Percentiles rank a stretch among this genome's conserved stretches.
phyloP scores from a whole-genome alignment of 2,329 filamentous ascomycete species.

The Hypoxylon sp. region DNA sequence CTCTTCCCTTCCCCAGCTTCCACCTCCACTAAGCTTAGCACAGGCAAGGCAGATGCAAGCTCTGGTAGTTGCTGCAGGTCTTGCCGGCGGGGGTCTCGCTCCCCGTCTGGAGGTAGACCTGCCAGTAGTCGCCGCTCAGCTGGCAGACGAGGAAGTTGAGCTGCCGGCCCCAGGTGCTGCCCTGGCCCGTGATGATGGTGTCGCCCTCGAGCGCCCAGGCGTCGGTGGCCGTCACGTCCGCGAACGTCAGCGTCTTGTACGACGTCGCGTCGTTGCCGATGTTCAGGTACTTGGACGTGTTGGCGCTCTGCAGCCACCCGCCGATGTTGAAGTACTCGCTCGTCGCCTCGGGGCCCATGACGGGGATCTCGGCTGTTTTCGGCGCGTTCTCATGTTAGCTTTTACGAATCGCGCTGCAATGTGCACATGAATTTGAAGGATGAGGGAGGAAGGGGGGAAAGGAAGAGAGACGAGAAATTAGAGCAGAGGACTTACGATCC shows the following conservation, averaged over 20 bases:
- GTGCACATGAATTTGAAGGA: slow-evolving; percentile 24
- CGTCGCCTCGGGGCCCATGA: slow-evolving; percentile 64
- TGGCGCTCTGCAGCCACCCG: slow-evolving; percentile 62
- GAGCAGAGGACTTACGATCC: slow-evolving; percentile 52
- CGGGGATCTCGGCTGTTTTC: slow-evolving; percentile 55
- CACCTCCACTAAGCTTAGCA: slow-evolving; percentile 56
- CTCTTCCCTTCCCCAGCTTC: not conserved
- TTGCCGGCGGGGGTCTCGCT: slow-evolving; percentile 61
- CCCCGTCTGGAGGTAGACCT: slow-evolving; percentile 66
- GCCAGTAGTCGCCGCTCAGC: slow-evolving; percentile 59
- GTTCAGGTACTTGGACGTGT: slow-evolving; percentile 62
- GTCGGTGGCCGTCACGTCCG: slow-evolving; percentile 56
- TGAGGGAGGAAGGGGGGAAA: not conserved
- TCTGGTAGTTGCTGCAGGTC: slow-evolving; percentile 67
- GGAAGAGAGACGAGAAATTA: not conserved
- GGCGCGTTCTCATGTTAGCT: not conserved
- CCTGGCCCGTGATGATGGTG: slow-evolving; percentile 47
- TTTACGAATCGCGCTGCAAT: not conserved
- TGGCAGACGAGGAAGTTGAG: slow-evolving; percentile 66
- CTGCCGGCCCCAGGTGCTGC: slow-evolving; percentile 51
- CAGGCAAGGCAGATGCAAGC: slow-evolving; percentile 65
- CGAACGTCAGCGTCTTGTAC: slow-evolving; percentile 65
- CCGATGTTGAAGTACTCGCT: slow-evolving; percentile 64
- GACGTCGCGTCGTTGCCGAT: slow-evolving; percentile 60
- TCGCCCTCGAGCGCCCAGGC: slow-evolving; percentile 63